Evolutionary conservation across 345 rosid genomes (phyloP), one percentile per base, ranked within the genome.

Genomic region (Turritis glabra): DNA sequence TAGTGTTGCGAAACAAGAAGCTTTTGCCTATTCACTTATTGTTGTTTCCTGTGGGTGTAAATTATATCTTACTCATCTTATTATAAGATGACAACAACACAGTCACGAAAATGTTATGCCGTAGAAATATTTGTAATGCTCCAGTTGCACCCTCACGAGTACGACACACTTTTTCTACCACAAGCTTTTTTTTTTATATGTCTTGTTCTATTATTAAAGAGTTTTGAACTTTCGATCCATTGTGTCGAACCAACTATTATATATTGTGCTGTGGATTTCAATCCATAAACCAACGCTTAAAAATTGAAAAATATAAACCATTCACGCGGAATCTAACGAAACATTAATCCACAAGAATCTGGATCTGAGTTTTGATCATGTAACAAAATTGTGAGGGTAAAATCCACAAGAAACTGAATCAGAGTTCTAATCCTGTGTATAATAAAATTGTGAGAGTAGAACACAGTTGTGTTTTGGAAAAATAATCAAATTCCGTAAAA

Each of bases 21-120:
- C 64, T 50, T 73, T 63, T 41, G 75, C 40, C 5, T 61, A 3
- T 51, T 37, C 60, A 48, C 26, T 15, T 53, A 41, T 73, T 41
- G 60, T 74, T 56, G 40, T 35, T 33, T 56, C 56, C 0, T 35
- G 29, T 66, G 58, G 25, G 1, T 74, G 51, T 74, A 61, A 72
- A 51, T 61, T 15, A 5, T 72, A 53, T 37, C 17, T 72, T 5
- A 1, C 57, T 3, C 51, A 8, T 18, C 2, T 46, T 60, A 19
- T 27, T 72, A 25, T 37, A 13, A 61, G 29, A 62, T 37, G 38
- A 7, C n/a, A 46, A 64, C 11, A 63, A 5, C 9, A 63, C 11
- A 44, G 7, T 63, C 26, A 27, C 18, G 21, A 48, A 32, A 38
- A 38, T 61, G 21, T 23, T 40, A 61, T 40, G 66, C 8, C 3